phyloP scores from a whole-genome alignment of 768 basidiomycete species.

The Xerocomellus intermedius region DNA sequence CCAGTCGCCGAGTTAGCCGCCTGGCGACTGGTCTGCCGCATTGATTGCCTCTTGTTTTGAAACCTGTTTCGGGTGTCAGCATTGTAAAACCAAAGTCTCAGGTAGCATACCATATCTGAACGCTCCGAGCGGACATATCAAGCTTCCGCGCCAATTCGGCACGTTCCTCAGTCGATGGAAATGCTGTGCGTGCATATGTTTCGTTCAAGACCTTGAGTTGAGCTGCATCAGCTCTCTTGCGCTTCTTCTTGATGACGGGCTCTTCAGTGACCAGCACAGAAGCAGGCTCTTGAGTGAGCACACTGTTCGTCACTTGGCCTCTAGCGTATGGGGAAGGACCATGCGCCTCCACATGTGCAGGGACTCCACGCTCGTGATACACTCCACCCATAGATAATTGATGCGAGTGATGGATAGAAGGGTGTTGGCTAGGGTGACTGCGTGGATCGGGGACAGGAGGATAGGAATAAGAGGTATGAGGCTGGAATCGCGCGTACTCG shows the following conservation, averaged over 20 bases:
- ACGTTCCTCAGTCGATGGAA: slow-evolving; percentile 88
- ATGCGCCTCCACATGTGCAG: slow-evolving; percentile 39
- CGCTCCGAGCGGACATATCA: slow-evolving; percentile 82
- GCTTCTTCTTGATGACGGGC: slow-evolving; percentile 82
- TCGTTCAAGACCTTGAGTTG: slow-evolving; percentile 82
- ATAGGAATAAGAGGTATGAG: slow-evolving; percentile 33
- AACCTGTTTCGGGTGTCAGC: slow-evolving; percentile 53
- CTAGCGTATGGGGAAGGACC: slow-evolving; percentile 55
- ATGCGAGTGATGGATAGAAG: slow-evolving; percentile 28
- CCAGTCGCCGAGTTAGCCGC: slow-evolving; percentile 44
- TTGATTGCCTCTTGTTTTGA: slow-evolving; percentile 83
- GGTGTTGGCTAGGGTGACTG: slow-evolving; percentile 25
- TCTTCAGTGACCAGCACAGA: slow-evolving; percentile 48
- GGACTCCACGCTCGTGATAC: slow-evolving; percentile 35
- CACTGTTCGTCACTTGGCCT: slow-evolving; percentile 30
- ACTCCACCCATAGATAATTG: slow-evolving; percentile 28
- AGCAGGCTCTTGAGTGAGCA: slow-evolving; percentile 34
- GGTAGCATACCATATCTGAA: slow-evolving; percentile 74
- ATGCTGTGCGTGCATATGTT: slow-evolving; percentile 77
- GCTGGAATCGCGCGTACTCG: slow-evolving; percentile 49
- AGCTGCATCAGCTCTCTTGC: slow-evolving; percentile 78
- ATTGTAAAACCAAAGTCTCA: slow-evolving; percentile 11
- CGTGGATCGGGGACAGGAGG: slow-evolving; percentile 40
- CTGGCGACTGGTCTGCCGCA: slow-evolving; percentile 75
- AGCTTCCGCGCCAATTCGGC: slow-evolving; percentile 68